Base-by-base conservation (phyloP, 352 stramenopile genomes). In the Albugo candida region DNA sequence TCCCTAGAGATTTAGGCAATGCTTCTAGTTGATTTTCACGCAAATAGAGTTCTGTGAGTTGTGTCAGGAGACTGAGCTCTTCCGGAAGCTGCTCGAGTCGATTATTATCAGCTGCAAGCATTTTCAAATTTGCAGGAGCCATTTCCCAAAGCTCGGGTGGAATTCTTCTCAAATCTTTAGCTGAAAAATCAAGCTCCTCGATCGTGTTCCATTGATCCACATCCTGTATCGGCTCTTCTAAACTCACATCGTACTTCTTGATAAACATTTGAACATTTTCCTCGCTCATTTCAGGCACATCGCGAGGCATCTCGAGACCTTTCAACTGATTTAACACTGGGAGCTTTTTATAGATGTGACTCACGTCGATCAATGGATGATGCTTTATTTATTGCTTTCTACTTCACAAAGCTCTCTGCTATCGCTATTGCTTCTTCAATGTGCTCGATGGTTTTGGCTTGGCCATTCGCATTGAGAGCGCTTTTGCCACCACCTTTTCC, bases 401-500 rank as follows among this genome's bases (percentile, higher is more conserved):
- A 31, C 24, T 8, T 31, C 24, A 60, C 54, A 51, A 48, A 59
- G 24, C 55, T 53, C 65, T 83, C 81, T 54, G 73, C 70, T 19
- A 81, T 70, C 44, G 54, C 56, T 18, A 88, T 55, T 17, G 73
- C 72, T 41, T 84, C 66, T 46, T 83, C 67, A 0, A 81, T 59
- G 36, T 82, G 67, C 14, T 85, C 72, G 16, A 65, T 56, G 14
- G 68, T 83, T 63, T 88, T 88, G 54, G 76, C 76, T 55, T 88
- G 76, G 24, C 76, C 76, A 1, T 73, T 83, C 13, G 76, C 72
- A 46, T 80, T 81, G 19, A 74, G 49, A 5, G 67, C 65, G 45
- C 81, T 67, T 80, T 97, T 97, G 58, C 93, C 92, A 41, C 93
- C 92, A 58, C 93, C 93, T 63, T 96, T 96, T 55, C 91, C 94